Evolutionary conservation across 2,329 filamentous ascomycete genomes (phyloP), one percentile per base, ranked within the genome.

Genomic region (Tolypocladium ovalisporum): DNA sequence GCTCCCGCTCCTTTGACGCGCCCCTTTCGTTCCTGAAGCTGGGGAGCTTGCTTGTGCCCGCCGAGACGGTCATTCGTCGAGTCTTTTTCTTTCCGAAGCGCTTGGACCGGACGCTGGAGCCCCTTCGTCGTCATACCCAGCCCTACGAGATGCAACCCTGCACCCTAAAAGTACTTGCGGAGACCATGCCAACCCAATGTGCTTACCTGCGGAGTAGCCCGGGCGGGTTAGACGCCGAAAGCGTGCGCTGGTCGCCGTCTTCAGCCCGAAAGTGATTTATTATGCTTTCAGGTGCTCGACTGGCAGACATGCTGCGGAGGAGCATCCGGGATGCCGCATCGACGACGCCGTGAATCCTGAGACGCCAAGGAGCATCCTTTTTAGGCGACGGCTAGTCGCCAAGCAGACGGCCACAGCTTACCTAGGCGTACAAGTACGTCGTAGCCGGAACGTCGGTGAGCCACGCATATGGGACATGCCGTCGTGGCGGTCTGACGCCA

Each of bases 61-160:
- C 9, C 47, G 47, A n/a, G 27, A 34, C 47, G 17, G 19, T 19
- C 27, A 51, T 51, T 51, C 47, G 54, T 36, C 49, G 42, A 54
- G 44, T 34, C 9, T 32, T 54, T 44, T 22, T 54, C 22, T 39
- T 35, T 15, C 40, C 52, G n/a, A 57, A 37, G 24, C 32, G 32
- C 17, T 34, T 51, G 29, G 47, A n/a, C 47, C 47, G 47, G n/a
- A 24, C 24, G 42, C 17, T 22, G 36, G 12, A 15, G 34, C n/a
- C 44, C 47, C 22, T 40, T 39, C 17, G 52, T 54, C 52, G 35
- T 39, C 52, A 54, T 54, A 54, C 52, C 39, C 47, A 55, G 54
- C 54, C 54, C 39, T 55, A 44, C 54, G 39, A 34, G 29, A 55
- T 49, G 54, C 37, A 19, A 55, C 54, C 52, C 52, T 54, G 35